Conservation (phyloP, 768 basidiomycete genomes). For the Termitomyces sp. region DNA sequence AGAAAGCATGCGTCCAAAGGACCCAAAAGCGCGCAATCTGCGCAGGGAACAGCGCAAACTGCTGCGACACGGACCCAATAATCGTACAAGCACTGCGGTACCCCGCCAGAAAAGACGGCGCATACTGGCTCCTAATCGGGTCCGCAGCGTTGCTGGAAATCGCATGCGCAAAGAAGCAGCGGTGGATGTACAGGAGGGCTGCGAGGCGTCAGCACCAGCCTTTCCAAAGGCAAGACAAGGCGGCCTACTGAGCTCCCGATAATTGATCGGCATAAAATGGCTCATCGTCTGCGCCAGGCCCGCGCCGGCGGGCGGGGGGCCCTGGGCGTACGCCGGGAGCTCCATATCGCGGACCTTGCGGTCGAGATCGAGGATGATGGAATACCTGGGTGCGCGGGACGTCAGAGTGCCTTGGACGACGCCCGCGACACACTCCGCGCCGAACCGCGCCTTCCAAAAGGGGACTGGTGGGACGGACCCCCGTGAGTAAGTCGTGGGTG, state of each 20-base stretch:
- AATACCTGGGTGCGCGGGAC: slow-evolving; percentile 58
- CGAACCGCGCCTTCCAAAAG: slow-evolving; percentile 67
- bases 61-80: slow-evolving; percentile 38
- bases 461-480: too few species aligned
- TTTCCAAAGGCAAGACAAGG: background rate
- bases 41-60: slow-evolving; percentile 46
- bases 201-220: background rate
- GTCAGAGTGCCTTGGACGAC: slow-evolving; percentile 66
- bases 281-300: slow-evolving; percentile 63
- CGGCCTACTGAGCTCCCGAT: slow-evolving; percentile 62
- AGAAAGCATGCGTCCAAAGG: slow-evolving; percentile 69
- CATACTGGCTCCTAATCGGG: slow-evolving; percentile 65
- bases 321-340: slow-evolving; percentile 56
- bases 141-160: slow-evolving; percentile 57
- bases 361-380: slow-evolving; percentile 58
- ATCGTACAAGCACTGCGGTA: slow-evolving; percentile 63
- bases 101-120: slow-evolving; percentile 62
- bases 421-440: slow-evolving; percentile 58
- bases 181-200: slow-evolving; percentile 73
- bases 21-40: slow-evolving; percentile 67
- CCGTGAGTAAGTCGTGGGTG: background rate
- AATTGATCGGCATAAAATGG: slow-evolving; percentile 72
- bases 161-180: slow-evolving; percentile 74
- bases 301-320: slow-evolving; percentile 38
- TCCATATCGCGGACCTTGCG: slow-evolving; percentile 67